Base-by-base conservation (phyloP, 139 green algal species). In the Zygnema cylindricum region DNA sequence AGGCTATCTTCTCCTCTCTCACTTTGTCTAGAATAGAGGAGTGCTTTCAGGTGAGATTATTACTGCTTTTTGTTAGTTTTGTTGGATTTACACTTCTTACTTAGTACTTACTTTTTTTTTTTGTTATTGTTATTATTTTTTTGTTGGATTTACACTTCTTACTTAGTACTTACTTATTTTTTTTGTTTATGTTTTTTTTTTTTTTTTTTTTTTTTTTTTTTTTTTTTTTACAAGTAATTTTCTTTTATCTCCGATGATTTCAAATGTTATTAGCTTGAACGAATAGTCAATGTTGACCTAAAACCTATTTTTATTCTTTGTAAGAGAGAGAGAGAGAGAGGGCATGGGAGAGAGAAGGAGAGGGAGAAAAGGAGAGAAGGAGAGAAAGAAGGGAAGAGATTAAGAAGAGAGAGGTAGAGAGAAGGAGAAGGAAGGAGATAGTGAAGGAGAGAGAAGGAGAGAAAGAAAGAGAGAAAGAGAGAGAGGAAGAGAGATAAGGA, bases 211-310 rank as follows among this genome's bases (percentile, higher is more conserved):
- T 11, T n/a, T 79, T 11, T 30, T 3, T 25, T 30, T 25, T 3
- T 11, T 16, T 79, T 43, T 3, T 79, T 79, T 7, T 3, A 79
- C 7, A 43, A 38, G 36, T 38, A 25, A 25, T 30, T 11, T 7
- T 7, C 7, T 42, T 43, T 3, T 7, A 16, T 25, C 11, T 43
- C 38, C 7, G 42, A 3, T 39, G 84, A 55, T 38, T 92, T 2
- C 96, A 95, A 69, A 89, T 91, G 1, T 94, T 90, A 1, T 30
- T 88, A 32, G 95, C n/a, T 98, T 43, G 90, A 94, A 32, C 94
- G 93, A 84, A 95, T 96, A 49, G 89, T 93, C 35, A 98, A 98
- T 88, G 96, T 69, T 39, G 22, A 39, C 30, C n/a, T n/a, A 83
- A 83, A 54, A 49, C 11, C 32, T 54, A 30, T 33, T 54, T 49